Evolutionary conservation across 768 basidiomycete species (phyloP).

Genomic region (Collybia sordida): DNA sequence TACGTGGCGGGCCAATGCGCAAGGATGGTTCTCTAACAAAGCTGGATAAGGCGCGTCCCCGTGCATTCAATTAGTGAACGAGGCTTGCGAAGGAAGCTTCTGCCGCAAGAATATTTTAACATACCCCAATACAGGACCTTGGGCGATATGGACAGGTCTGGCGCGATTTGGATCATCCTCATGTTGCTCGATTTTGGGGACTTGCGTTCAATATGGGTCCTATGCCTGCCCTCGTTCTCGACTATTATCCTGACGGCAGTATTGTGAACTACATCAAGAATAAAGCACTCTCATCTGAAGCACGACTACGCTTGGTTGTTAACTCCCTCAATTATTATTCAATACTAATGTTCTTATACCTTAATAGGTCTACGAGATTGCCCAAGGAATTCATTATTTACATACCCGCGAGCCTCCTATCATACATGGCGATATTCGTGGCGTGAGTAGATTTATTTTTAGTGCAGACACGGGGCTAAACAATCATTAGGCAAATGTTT

Average conservation of each 20-base stretch:
- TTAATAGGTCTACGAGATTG: too few relatives aligned
- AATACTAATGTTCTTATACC: slow-evolving; percentile 16
- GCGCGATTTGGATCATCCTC: slow-evolving; percentile 15
- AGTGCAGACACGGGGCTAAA: neutral
- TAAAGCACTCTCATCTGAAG: neutral
- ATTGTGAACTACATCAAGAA: slow-evolving; percentile 17
- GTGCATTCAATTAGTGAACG: too few relatives aligned
- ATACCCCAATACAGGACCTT: slow-evolving; percentile 5
- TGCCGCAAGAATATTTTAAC: neutral
- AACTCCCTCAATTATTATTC: neutral
- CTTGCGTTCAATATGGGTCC: slow-evolving; percentile 12
- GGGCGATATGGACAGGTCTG: slow-evolving; percentile 2
- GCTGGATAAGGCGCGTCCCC: slow-evolving; percentile 6
- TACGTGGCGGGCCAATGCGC: slow-evolving; percentile 17
- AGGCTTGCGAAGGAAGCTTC: neutral
- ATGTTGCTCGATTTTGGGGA: slow-evolving; percentile 20
- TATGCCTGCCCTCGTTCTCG: slow-evolving; percentile 24
- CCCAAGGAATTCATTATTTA: too few relatives aligned
- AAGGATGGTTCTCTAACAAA: slow-evolving; percentile 8
- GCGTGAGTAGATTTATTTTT: slow-evolving; percentile 7
- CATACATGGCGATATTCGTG: slow-evolving; percentile 25
- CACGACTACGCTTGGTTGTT: slow-evolving; percentile 6
- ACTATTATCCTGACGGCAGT: slow-evolving; percentile 20
- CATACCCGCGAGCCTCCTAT: too few relatives aligned
- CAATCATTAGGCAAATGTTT: slow-evolving; percentile 22